Base-by-base conservation (phyloP, 768 basidiomycete species). In the Pisolithus sp. region DNA sequence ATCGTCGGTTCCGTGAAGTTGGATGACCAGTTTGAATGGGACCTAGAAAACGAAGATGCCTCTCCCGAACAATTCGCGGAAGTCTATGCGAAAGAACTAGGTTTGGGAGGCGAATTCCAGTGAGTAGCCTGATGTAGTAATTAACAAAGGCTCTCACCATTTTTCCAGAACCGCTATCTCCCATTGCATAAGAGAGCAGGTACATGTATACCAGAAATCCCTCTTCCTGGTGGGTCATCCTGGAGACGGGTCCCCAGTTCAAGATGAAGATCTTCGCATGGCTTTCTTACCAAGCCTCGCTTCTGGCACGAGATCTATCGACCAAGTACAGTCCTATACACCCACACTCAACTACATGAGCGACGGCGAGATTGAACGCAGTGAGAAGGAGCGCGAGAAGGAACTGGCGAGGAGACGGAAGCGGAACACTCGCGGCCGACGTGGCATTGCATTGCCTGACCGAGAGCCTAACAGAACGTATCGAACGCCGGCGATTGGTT, bases 21-120 rank as follows among this genome's bases (percentile, higher is more conserved):
- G 21, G 89, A 92, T 51, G 96, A 99, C 68, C 89, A 93, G 62
- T 95, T 98, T 62, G 96, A 98, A 65, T 99, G 96, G 96, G 95
- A 99, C 66, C 69, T 97, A 36, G 86, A 86, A 58, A 92, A 88
- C 51, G 70, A 74, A 20, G 75, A 78, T 43, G 86, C 89, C 3
- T 86, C 86, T 0, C 94, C 95, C 0, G 96, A 99, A 69, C 83
- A 86, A 23, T 98, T 98, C 67, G 92, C 96, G 7, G 86, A 88
- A 55, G 77, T 85, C 0, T 95, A 96, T 64, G 74, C 83, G 2
- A 79, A 81, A 20, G 96, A 99, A 57, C 71, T 99, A 21, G 96
- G 96, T 5, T 71, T 99, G 23, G 79, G 79, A 24, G 91, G 93
- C 7, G 96, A 99, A 66, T 99, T 98, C 76, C 85, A 78, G 92